phyloP scores from a whole-genome alignment of 192 early-diverging fungal genomes.

The Entomortierella parvispora region DNA sequence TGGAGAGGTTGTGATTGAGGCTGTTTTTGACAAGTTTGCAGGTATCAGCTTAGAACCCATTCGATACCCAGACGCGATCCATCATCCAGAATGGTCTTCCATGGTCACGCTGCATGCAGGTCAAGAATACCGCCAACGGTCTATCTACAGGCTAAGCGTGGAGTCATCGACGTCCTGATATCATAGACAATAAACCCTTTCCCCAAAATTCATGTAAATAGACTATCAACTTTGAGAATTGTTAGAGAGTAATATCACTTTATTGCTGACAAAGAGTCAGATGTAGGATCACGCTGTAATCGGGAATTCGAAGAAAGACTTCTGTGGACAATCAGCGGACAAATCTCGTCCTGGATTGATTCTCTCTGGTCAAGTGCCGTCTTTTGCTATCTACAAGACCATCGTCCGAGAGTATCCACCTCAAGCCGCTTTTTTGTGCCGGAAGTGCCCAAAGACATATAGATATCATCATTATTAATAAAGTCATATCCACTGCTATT shows the following conservation, averaged over 20 bases:
- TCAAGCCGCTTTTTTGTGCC: constrained; percentile 15
- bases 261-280: too few species aligned
- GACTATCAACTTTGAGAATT: too few species aligned
- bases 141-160: constrained; percentile 30
- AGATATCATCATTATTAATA: constrained; percentile 17
- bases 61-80: constrained; percentile 67
- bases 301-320: too few species aligned
- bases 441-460: constrained; percentile 29
- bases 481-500: constrained; percentile 13
- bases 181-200: neutral
- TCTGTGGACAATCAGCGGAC: too few species aligned
- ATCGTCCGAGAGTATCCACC: constrained; percentile 5
- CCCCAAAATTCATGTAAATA: too few species aligned
- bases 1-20: constrained; percentile 49
- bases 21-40: constrained; percentile 65
- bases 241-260: too few species aligned
- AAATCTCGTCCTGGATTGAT: too few species aligned
- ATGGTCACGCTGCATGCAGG: constrained; percentile 34
- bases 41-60: constrained; percentile 79
- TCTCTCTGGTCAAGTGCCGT: too few species aligned
- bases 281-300: too few species aligned
- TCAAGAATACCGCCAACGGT: constrained; percentile 35
- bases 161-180: too few species aligned
- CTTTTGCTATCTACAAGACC: too few species aligned
- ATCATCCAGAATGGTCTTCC: constrained; percentile 32